Evolutionary conservation across 1,284 basidiomycete genomes (phyloP).

Genomic region (Agroathelia rolfsii): DNA sequence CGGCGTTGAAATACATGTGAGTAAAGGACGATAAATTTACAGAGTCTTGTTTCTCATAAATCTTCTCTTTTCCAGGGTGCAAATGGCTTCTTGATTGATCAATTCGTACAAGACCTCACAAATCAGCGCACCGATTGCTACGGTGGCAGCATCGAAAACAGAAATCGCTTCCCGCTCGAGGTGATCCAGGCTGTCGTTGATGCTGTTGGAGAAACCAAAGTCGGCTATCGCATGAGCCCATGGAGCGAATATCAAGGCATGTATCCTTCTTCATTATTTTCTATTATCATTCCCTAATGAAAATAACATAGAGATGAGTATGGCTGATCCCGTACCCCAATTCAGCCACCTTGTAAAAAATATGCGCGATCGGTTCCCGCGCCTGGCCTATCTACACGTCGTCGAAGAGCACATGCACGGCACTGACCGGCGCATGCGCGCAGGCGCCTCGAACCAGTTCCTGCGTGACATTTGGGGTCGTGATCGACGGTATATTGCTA

Average conservation of each 20-base stretch:
- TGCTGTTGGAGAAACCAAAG: conserved; percentile 17
- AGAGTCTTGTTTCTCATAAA: no score
- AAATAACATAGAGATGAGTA: no score
- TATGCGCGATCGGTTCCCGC: conserved; percentile 28
- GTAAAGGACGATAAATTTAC: no score
- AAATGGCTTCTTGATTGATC: conserved; percentile 17
- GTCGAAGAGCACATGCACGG: conserved; percentile 27
- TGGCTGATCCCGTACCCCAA: conserved; percentile 36
- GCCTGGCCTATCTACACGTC: conserved; percentile 46
- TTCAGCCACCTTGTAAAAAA: conserved; percentile 28
- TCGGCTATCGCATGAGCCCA: conserved; percentile 45
- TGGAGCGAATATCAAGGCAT: conserved; percentile 33
- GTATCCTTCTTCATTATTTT: neutral
- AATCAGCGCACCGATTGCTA: conserved; percentile 40
- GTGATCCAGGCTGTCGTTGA: conserved; percentile 21
- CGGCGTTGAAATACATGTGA: conserved; percentile 16
- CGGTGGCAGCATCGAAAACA: conserved; percentile 35
- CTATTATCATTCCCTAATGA: no score
- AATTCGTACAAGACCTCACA: conserved; percentile 16
- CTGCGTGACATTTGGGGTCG: conserved; percentile 17
- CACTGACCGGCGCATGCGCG: conserved; percentile 4
- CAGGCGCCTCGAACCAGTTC: conserved; percentile 17
- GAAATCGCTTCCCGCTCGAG: conserved; percentile 30
- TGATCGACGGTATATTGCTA: conserved; percentile 21
- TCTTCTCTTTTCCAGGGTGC: conserved; percentile 15